phyloP scores from a whole-genome alignment of 1,284 basidiomycete genomes.

The Coniophora puteana region DNA sequence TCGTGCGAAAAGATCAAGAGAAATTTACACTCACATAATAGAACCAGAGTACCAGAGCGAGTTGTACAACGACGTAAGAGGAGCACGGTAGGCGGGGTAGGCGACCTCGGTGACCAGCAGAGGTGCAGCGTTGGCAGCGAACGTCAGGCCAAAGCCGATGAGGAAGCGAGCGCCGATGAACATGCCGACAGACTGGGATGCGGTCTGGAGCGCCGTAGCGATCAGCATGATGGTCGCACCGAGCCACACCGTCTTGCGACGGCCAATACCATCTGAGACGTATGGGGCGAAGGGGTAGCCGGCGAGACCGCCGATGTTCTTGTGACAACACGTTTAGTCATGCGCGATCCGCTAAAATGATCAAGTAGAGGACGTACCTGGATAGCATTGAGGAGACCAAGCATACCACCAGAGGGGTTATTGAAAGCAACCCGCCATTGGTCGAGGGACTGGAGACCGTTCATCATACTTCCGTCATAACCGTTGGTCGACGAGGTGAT shows the following conservation, averaged over 20 bases:
- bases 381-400: conserved; percentile 75
- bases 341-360: conserved; percentile 3
- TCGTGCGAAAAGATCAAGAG: not conserved
- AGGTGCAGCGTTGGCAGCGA: conserved; percentile 68
- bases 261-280: conserved; percentile 64
- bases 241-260: conserved; percentile 55
- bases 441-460: conserved; percentile 62
- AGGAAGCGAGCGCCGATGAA: conserved; percentile 80
- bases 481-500: conserved; percentile 77
- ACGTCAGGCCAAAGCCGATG: conserved; percentile 77
- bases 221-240: conserved; percentile 63
- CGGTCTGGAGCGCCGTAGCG: conserved; percentile 66
- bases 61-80: conserved; percentile 71
- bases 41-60: conserved; percentile 79
- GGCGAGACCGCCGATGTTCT: conserved; percentile 66
- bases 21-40: conserved; percentile 48
- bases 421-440: conserved; percentile 62
- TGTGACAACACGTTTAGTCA: conserved; percentile 2
- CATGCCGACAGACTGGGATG: conserved; percentile 71
- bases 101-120: conserved; percentile 76
- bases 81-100: conserved; percentile 74
- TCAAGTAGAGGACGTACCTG: conserved; percentile 40
- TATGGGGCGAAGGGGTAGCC: conserved; percentile 71
- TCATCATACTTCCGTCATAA: conserved; percentile 78
- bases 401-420: conserved; percentile 47